A percentile compares a stretch with the other conserved stretches of the same genome.
Evolutionary conservation across 2,329 filamentous ascomycete genomes (phyloP).

Genomic region (Thielaviopsis populi): DNA sequence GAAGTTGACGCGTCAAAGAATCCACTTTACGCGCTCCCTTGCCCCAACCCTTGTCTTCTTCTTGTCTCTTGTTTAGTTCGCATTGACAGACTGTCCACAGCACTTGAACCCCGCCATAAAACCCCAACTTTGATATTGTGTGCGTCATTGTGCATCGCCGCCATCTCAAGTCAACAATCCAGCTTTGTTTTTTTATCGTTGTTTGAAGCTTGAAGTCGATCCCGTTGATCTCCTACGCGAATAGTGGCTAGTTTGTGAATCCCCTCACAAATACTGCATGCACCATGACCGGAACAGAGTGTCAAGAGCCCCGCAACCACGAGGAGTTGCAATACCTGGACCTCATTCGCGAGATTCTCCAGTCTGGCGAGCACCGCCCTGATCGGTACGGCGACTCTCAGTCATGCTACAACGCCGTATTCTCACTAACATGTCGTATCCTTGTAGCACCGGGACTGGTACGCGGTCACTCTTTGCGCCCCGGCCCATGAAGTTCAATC

Average conservation of each 20-base stretch:
- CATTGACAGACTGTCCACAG: background rate
- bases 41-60: background rate
- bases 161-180: background rate
- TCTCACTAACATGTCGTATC: constrained; percentile 34
- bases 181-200: background rate
- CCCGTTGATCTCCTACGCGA: background rate
- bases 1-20: constrained; percentile 9
- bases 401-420: constrained; percentile 37
- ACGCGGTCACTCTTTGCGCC: constrained; percentile 84
- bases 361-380: constrained; percentile 70
- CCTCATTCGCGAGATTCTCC: constrained; percentile 71
- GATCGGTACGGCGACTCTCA: constrained; percentile 45
- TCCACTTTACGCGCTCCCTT: constrained; percentile 11
- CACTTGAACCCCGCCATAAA: background rate
- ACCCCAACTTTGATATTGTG: background rate
- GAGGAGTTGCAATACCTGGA: constrained; percentile 93
- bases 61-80: background rate
- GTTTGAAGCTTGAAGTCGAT: background rate
- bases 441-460: constrained; percentile 72
- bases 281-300: constrained; percentile 14
- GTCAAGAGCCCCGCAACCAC: constrained; percentile 31
- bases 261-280: background rate
- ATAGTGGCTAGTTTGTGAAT: background rate
- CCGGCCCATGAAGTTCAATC: constrained; percentile 68
- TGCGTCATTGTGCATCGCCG: constrained; percentile 1